Evolutionary conservation across 2,329 filamentous ascomycete genomes (phyloP).

Genomic region (Cordyceps cicadae): DNA sequence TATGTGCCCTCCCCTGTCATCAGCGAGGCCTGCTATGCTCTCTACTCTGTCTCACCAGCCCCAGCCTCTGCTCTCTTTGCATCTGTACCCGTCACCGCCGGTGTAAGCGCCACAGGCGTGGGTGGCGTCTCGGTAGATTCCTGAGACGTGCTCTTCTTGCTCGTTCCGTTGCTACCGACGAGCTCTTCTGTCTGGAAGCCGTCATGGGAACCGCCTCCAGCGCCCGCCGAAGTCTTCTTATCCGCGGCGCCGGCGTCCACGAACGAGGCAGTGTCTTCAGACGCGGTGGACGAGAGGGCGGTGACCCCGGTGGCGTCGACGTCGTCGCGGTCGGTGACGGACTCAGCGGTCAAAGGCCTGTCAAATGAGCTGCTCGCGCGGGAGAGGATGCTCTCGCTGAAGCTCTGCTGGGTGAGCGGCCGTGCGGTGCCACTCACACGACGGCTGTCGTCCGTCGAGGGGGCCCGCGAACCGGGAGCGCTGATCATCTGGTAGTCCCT

Average conservation of each 20-base stretch:
- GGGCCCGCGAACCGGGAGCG: conserved; percentile 21
- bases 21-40: not conserved
- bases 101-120: not conserved
- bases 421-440: conserved; percentile 16
- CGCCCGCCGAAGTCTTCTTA: not conserved
- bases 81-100: not conserved
- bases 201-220: not conserved
- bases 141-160: not conserved
- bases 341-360: conserved; percentile 13
- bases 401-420: conserved; percentile 33
- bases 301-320: conserved; percentile 5
- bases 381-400: conserved; percentile 38
- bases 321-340: not conserved
- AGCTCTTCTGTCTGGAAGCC: conserved; percentile 11
- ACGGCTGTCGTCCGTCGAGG: conserved; percentile 22
- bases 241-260: not conserved
- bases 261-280: not conserved
- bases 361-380: conserved; percentile 24
- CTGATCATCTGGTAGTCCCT: conserved; percentile 30
- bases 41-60: not conserved
- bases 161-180: not conserved
- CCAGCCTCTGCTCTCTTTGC: not conserved
- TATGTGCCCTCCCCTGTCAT: not conserved
- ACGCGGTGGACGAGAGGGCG: conserved; percentile 1
- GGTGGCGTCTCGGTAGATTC: not conserved